A percentile compares a stretch with the other conserved stretches of the same genome.
Evolutionary conservation across 2,329 filamentous ascomycete genomes (phyloP).

Genomic region (Xylaria sp.): DNA sequence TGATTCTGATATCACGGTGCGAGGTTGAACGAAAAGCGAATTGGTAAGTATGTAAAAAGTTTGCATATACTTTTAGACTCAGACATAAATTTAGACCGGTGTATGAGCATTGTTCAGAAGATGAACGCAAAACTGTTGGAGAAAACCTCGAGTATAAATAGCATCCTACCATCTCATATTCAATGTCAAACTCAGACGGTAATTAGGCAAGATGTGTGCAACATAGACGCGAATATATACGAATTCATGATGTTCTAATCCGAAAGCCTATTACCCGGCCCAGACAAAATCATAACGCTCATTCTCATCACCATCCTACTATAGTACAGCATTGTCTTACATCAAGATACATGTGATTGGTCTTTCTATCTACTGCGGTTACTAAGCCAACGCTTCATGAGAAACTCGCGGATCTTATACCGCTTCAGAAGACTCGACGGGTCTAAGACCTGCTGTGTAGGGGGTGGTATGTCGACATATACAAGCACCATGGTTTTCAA

Average conservation of each 20-base stretch:
- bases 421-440: constrained; percentile 67
- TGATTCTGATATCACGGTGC: not conserved
- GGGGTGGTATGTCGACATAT: constrained; percentile 88
- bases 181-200: no score
- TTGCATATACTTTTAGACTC: not conserved
- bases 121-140: not conserved
- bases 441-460: constrained; percentile 57
- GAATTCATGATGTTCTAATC: no score
- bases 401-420: constrained; percentile 81
- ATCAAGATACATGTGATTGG: constrained; percentile 12
- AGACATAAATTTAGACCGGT: not conserved
- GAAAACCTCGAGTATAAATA: no score
- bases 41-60: not conserved
- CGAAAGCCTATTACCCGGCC: no score
- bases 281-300: not conserved
- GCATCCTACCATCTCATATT: not conserved
- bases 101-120: not conserved
- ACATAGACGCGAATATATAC: no score
- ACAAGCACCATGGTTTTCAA: constrained; percentile 87
- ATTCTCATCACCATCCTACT: not conserved
- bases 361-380: constrained; percentile 66
- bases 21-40: not conserved
- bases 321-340: constrained; percentile 14
- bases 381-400: constrained; percentile 81
- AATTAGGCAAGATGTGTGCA: no score